A percentile compares a stretch with the other conserved stretches of the same genome.
These are phyloP conservation scores for Diaporthe citriasiana DNA, from an alignment of 2,329 filamentous ascomycete species.

Conservation along the genomic window DNA sequence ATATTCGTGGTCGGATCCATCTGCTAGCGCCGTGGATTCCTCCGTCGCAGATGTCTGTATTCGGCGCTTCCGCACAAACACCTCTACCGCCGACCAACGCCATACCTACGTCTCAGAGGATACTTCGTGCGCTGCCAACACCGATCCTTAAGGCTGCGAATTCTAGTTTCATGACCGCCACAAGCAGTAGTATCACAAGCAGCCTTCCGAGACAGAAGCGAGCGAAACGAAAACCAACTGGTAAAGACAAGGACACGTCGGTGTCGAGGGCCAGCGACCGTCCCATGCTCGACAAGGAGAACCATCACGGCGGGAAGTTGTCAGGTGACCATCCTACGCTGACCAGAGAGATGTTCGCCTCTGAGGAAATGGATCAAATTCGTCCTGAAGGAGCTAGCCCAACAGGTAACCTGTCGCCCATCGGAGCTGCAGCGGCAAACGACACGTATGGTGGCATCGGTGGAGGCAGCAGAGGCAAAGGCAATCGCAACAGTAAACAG, in stretches of 20 bases:
- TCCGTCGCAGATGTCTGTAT: conserved; percentile 89
- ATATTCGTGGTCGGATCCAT: conserved; percentile 94
- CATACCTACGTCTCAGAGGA: conserved; percentile 91
- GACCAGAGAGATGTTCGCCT: conserved; percentile 49
- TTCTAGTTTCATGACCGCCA: conserved; percentile 93
- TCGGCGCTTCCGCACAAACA: conserved; percentile 77
- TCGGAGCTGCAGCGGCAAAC: conserved; percentile 43
- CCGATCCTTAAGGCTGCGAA: conserved; percentile 95
- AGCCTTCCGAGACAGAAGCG: conserved; percentile 72
- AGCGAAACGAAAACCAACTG: conserved; percentile 53
- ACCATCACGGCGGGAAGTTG: conserved; percentile 52
- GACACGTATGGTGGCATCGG: conserved; percentile 34
- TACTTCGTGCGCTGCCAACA: conserved; percentile 89
- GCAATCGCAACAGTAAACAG: conserved; percentile 42
- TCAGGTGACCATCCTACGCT: conserved; percentile 44
- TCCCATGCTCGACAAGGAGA: conserved; percentile 65
- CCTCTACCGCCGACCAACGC: conserved; percentile 82
- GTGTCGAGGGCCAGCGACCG: conserved; percentile 50
- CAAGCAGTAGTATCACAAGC: conserved; percentile 86
- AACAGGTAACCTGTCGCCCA: conserved; percentile 45
- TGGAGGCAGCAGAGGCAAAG: conserved; percentile 6
- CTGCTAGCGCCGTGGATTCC: conserved; percentile 97
- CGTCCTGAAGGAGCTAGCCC: conserved; percentile 48
- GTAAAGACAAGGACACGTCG: conserved; percentile 53
- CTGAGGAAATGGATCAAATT: conserved; percentile 66